These are phyloP conservation scores for Nyctanthes arbortristis DNA, from an alignment of 257 asterid genomes.

Conservation along the genomic window DNA sequence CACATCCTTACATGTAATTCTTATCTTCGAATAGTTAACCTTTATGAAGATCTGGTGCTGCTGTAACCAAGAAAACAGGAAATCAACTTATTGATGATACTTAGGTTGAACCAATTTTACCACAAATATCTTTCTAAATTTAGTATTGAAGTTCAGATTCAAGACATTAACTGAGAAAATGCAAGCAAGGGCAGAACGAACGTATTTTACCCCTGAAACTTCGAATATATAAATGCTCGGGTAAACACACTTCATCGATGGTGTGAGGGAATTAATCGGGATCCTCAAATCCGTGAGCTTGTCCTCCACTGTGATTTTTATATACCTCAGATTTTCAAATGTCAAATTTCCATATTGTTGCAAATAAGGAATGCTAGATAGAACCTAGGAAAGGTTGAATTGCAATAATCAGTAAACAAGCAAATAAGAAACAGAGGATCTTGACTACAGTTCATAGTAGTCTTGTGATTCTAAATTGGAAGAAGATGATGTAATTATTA, in stretches of 20 bases:
- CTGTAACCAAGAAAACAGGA: slow-evolving; percentile 10
- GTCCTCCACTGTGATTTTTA: slow-evolving; percentile 39
- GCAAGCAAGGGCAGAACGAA: slow-evolving; percentile 8
- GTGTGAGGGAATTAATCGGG: slow-evolving; percentile 11
- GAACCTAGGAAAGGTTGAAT: slow-evolving; percentile 29
- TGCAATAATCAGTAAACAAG: slow-evolving; percentile 8
- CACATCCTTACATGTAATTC: slow-evolving; percentile 7
- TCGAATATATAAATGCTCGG: slow-evolving; percentile 24
- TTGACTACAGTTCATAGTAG: not conserved
- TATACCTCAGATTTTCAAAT: slow-evolving; percentile 51
- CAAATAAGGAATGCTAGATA: slow-evolving; percentile 31
- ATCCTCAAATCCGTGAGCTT: slow-evolving; percentile 27
- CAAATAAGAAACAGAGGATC: not conserved
- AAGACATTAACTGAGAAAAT: not conserved
- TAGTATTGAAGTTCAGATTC: not conserved
- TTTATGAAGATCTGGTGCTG: slow-evolving; percentile 13
- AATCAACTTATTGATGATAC: not conserved
- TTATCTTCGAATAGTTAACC: slow-evolving; percentile 12
- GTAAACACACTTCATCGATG: slow-evolving; percentile 17
- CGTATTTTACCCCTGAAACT: slow-evolving; percentile 32
- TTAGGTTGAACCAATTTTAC: not conserved
- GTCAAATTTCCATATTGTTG: slow-evolving; percentile 16
- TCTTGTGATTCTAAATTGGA: not conserved
- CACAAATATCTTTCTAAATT: not conserved
- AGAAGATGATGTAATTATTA: not conserved